Conservation (phyloP, 495 filamentous ascomycete genomes). For the Amphirosellinia nigrospora region DNA sequence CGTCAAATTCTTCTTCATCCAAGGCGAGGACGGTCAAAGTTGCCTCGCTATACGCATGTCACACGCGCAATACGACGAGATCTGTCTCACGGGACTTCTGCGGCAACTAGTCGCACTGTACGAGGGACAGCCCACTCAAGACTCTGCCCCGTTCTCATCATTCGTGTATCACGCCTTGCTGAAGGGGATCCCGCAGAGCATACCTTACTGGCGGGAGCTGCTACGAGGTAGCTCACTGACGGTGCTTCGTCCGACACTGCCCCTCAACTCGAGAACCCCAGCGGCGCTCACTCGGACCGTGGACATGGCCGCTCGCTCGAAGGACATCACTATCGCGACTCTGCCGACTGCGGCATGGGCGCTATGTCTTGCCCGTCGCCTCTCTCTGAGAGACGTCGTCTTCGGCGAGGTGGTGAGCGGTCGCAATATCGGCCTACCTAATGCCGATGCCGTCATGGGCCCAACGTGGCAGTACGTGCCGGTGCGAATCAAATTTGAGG, state of each 20-base stretch:
- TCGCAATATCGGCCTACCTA: slow-evolving; percentile 57
- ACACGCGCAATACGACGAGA: slow-evolving; percentile 77
- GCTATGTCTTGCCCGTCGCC: slow-evolving; percentile 59
- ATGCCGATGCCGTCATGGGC: slow-evolving; percentile 53
- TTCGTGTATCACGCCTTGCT: slow-evolving; percentile 58
- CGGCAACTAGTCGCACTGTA: slow-evolving; percentile 49
- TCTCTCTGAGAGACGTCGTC: slow-evolving; percentile 56
- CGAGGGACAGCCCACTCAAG: slow-evolving; percentile 28
- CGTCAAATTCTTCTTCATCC: slow-evolving; percentile 66
- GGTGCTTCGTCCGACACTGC: slow-evolving; percentile 43
- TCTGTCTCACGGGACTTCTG: slow-evolving; percentile 69
- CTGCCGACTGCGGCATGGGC: slow-evolving; percentile 70
- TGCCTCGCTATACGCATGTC: slow-evolving; percentile 71
- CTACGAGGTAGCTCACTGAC: slow-evolving; percentile 59
- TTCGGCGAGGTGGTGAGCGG: slow-evolving; percentile 69
- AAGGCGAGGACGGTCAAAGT: slow-evolving; percentile 54
- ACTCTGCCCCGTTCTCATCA: slow-evolving; percentile 64
- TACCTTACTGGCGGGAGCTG: slow-evolving; percentile 64
- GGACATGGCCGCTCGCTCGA: slow-evolving; percentile 46
- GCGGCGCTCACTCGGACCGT: slow-evolving; percentile 51
- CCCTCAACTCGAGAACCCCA: slow-evolving; percentile 37
- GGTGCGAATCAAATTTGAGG: slow-evolving; percentile 42
- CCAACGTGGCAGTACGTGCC: slow-evolving; percentile 54
- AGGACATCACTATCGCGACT: slow-evolving; percentile 62
- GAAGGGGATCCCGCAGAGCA: slow-evolving; percentile 39